Base-by-base conservation (phyloP, 805 yeast species). In the Sugiyamaella marilandica region DNA sequence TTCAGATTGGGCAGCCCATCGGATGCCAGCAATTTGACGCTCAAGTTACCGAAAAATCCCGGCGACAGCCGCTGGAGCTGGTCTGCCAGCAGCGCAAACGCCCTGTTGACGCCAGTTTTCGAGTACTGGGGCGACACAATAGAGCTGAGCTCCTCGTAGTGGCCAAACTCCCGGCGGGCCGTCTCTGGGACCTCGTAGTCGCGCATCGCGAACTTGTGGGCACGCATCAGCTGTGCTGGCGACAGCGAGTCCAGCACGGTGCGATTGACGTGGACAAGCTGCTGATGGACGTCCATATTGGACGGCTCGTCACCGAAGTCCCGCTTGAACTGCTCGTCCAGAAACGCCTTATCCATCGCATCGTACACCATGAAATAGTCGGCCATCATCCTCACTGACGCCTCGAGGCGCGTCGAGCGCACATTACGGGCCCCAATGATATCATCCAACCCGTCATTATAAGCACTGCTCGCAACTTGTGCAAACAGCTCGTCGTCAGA, bases 301-400 rank as follows among this genome's bases (percentile, higher is more conserved):
- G 33, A 49, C 19, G 43, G 43, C 21, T 16, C 13, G 19, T 39
- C 48, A n/a, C 55, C 60, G 47, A 48, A 52, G 14, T 54, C 54
- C 24, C 48, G 45, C 16, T 33, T 45, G 29, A 57, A 24, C 45
- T 51, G 54, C 14, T 55, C 49, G n/a, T 55, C 52, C 14, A 59
- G 47, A n/a, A 58, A 41, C 1, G 62, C 61, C 31, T 62, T 57
- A 46, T 65, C 67, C 39, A 62, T 56, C 10, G 59, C 54, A 39
- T 59, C 69, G 49, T 62, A 58, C n/a, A 67, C 49, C 51, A 62
- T 49, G 36, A 68, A 60, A 16, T 59, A 53, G 47, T 66, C 69
- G 11, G 70, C 68, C 24, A 66, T 56, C 54, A 59, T 60, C 31
- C 70, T 53, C 35, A 63, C 63, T 0, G 63, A 61, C 0, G 68